Base-by-base conservation (phyloP, 306 rosid genomes). In the Morella rubra region DNA sequence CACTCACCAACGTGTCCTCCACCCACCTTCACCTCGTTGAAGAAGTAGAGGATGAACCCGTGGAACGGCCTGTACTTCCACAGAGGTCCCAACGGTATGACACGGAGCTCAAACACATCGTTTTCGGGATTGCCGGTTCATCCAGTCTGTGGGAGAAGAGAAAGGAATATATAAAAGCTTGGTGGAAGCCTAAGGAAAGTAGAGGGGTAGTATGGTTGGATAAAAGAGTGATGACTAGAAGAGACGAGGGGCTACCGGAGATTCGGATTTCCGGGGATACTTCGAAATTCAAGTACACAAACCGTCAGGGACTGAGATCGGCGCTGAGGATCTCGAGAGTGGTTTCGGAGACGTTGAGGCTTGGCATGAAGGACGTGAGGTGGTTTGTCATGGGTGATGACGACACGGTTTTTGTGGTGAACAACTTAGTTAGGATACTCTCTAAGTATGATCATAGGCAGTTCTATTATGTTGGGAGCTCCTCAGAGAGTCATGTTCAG, bases 361-460 rank as follows among this genome's bases (percentile, higher is more conserved):
- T 95, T 19, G 99, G 99, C 18, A 4, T 91, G 89, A 80, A 89
- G 81, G 98, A 95, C 71, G 97, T 91, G 75, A 87, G 97, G 51
- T 95, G 98, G 99, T 89, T 92, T 42, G 91, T 95, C 27, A 90
- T 95, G 97, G 97, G 99, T 4, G 97, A 95, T 16, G 99, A 95
- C 73, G 98, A 92, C 83, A 95, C 97, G 0, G 86, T 95, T 20
- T 95, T 95, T 50, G 50, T 90, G 19, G 97, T 91, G 12, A 95
- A 95, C 1, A 95, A 95, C 79, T 76, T 91, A 75, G 89, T 89
- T 56, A 88, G 93, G 47, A 71, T 88, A 55, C 83, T 95, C 24
- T 74, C 84, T 0, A 92, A 92, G 77, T 92, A 95, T 32, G 93
- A 95, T 12, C 97, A 95, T 50, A 83, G 85, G 4, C 88, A 92